Percentiles rank a stretch among this genome's conserved stretches.
These are phyloP conservation scores for Daucus carota DNA, from an alignment of 129 eudicot species.

Conservation along the genomic window DNA sequence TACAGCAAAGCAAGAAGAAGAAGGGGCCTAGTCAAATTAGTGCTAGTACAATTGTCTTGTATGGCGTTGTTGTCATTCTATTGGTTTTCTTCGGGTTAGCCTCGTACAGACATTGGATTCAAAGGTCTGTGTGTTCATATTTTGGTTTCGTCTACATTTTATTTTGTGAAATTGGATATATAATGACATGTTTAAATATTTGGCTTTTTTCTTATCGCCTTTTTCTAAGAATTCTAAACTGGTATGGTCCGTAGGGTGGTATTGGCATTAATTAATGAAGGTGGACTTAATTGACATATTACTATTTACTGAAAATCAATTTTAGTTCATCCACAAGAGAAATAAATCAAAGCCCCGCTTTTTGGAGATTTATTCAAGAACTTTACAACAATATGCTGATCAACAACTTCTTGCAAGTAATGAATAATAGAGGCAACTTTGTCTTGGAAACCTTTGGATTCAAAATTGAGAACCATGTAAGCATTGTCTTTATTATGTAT, in stretches of 20 bases:
- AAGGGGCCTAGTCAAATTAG: conserved; percentile 80
- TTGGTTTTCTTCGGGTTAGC: conserved; percentile 66
- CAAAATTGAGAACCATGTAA: background rate
- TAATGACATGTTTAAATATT: conserved; percentile 78
- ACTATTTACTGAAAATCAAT: background rate
- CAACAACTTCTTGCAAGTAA: background rate
- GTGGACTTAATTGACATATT: background rate
- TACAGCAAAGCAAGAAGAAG: conserved; percentile 98
- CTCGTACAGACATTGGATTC: conserved; percentile 74
- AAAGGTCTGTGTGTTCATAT: conserved; percentile 39
- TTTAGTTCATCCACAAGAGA: background rate
- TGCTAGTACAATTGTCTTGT: conserved; percentile 48
- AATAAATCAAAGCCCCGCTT: background rate
- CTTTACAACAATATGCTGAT: background rate
- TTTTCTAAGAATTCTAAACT: background rate
- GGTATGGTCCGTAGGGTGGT: background rate
- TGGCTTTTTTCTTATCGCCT: background rate
- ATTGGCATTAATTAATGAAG: background rate
- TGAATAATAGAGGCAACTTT: background rate
- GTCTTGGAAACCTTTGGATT: background rate
- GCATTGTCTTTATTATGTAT: background rate
- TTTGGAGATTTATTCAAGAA: background rate
- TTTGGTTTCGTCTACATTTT: background rate
- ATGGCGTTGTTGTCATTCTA: conserved; percentile 47
- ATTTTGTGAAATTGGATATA: conserved; percentile 37